Percentiles rank a stretch among this genome's conserved stretches.
Evolutionary conservation across 78 protist genomes (phyloP).

Genomic region (Tieghemostelium lacteum): DNA sequence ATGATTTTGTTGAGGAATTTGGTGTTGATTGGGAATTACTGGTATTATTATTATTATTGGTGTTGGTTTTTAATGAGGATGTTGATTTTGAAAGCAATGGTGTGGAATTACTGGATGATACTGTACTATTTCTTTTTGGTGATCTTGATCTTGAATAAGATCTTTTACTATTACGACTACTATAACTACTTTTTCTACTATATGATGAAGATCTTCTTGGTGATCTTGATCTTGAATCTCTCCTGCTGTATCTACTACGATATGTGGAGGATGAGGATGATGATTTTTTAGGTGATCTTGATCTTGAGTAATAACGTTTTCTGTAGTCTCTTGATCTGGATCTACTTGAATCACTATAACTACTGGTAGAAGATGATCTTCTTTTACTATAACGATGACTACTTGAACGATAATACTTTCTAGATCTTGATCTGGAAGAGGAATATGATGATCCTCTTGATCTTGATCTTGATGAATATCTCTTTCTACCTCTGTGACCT

Average conservation of each 20-base stretch:
- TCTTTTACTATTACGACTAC: neutral
- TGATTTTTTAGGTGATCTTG: neutral
- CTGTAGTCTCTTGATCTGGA: neutral
- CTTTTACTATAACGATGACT: neutral
- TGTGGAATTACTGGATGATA: neutral
- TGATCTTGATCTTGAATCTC: constrained; percentile 13
- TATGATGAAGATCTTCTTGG: constrained; percentile 5
- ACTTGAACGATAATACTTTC: neutral
- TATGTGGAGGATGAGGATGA: too few relatives aligned
- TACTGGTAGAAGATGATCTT: neutral
- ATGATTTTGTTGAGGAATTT: neutral
- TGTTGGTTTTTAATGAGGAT: constrained; percentile 13
- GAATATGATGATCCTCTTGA: neutral
- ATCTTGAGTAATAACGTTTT: neutral
- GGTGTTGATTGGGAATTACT: constrained; percentile 4
- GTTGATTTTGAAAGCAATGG: neutral
- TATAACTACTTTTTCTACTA: neutral
- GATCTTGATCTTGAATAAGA: neutral
- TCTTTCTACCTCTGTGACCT: neutral
- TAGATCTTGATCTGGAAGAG: constrained; percentile 16
- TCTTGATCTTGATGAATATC: neutral
- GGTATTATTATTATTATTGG: neutral
- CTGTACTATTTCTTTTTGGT: neutral
- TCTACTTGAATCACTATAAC: too few relatives aligned
- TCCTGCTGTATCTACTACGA: too few relatives aligned